phyloP scores from a whole-genome alignment of 2,329 filamentous ascomycete genomes.

The Aspergillus arachidicola region DNA sequence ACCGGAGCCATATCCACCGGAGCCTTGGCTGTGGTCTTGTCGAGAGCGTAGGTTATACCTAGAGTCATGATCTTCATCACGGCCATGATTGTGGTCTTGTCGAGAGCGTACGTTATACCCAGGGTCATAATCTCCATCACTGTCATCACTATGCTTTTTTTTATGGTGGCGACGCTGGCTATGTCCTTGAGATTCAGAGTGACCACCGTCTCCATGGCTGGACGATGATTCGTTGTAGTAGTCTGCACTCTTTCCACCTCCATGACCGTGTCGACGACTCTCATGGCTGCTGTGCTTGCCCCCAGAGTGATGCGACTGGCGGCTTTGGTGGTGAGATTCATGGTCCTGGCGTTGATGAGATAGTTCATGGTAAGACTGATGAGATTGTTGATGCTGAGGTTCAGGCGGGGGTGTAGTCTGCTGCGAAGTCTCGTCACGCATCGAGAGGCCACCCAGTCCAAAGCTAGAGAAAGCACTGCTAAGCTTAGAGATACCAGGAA shows the following conservation, averaged over 20 bases:
- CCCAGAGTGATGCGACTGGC: conserved; percentile 5
- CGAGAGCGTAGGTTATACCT: background rate
- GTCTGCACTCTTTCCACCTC: conserved; percentile 2
- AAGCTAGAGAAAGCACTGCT: conserved; percentile 34
- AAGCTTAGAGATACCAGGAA: conserved; percentile 42
- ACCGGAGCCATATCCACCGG: background rate
- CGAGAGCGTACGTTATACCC: background rate
- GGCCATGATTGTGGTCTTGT: background rate
- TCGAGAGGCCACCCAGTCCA: conserved; percentile 29
- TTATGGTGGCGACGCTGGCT: background rate
- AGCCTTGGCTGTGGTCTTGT: background rate
- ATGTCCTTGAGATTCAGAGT: background rate
- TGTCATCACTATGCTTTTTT: conserved; percentile 9
- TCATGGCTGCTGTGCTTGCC: background rate
- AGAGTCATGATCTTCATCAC: background rate
- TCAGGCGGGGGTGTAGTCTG: background rate
- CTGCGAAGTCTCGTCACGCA: conserved; percentile 16
- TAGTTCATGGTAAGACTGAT: conserved; percentile 14
- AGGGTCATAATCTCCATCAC: conserved; percentile 1
- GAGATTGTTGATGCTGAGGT: conserved; percentile 9
- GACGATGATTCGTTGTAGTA: conserved; percentile 9
- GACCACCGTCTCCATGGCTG: background rate
- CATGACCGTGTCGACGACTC: background rate
- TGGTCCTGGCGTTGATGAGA: conserved; percentile 8
- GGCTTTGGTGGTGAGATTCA: conserved; percentile 8